Evolutionary conservation across 139 green algal species (phyloP).

Genomic region (Chlorella sp.): DNA sequence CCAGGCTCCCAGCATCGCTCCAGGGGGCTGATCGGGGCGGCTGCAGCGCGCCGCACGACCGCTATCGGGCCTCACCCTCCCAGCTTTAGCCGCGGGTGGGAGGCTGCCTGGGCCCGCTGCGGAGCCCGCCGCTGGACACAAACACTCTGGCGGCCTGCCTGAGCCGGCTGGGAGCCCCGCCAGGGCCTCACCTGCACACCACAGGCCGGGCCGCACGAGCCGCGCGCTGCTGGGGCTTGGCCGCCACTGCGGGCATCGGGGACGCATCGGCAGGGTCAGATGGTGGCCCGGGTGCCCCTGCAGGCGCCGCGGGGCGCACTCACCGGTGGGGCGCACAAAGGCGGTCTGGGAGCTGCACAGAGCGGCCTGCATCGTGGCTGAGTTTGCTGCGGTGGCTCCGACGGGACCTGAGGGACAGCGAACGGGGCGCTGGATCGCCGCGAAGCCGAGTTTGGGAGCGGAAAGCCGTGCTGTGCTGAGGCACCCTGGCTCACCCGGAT

Average conservation of each 20-base stretch:
- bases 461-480: no score
- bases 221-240: conserved; percentile 20
- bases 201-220: conserved; percentile 18
- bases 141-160: neutral
- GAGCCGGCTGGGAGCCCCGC: neutral
- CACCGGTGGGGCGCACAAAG: neutral
- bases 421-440: no score
- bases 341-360: conserved; percentile 1
- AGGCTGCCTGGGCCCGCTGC: neutral
- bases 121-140: neutral
- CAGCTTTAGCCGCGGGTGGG: no score
- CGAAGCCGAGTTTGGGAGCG: no score
- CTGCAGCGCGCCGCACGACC: no score
- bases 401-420: no score
- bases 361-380: conserved; percentile 13
- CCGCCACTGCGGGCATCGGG: conserved; percentile 32
- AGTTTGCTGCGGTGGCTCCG: neutral
- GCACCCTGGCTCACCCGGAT: no score
- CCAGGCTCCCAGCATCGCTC: neutral
- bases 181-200: conserved; percentile 38
- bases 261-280: neutral
- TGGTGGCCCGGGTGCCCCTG: no score
- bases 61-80: no score
- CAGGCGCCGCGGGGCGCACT: no score
- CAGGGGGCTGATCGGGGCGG: neutral